phyloP scores from a whole-genome alignment of 352 stramenopile species.

The Discostella stelligera region DNA sequence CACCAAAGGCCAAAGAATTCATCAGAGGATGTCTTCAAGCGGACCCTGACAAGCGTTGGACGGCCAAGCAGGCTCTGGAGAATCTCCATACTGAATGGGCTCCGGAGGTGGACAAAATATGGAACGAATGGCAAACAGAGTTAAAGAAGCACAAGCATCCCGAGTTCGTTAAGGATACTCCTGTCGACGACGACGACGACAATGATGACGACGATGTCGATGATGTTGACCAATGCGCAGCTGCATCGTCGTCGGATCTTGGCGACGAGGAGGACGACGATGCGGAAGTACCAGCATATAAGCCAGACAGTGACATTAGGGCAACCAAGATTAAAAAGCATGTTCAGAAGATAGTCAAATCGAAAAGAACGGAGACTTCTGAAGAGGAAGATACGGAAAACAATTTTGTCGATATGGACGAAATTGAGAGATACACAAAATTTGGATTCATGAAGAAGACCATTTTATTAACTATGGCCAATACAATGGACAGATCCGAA shows the following conservation, averaged over 20 bases:
- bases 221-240: not conserved
- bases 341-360: slow-evolving; percentile 31
- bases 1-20: slow-evolving; percentile 44
- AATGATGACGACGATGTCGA: not conserved
- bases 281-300: not conserved
- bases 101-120: slow-evolving; percentile 47
- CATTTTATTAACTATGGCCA: slow-evolving; percentile 62
- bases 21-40: slow-evolving; percentile 44
- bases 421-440: slow-evolving; percentile 42
- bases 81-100: slow-evolving; percentile 49
- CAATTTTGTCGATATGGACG: slow-evolving; percentile 24
- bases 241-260: not conserved
- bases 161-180: slow-evolving; percentile 36
- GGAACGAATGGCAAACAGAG: slow-evolving; percentile 41
- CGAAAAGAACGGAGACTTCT: slow-evolving; percentile 24
- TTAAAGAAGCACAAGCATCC: slow-evolving; percentile 30
- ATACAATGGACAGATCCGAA: slow-evolving; percentile 59
- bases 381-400: slow-evolving; percentile 3
- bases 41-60: slow-evolving; percentile 50
- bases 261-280: slow-evolving; percentile 17
- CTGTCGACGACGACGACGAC: slow-evolving; percentile 28
- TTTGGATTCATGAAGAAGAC: slow-evolving; percentile 64
- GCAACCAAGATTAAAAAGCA: slow-evolving; percentile 44
- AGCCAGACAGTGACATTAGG: slow-evolving; percentile 9
- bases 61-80: slow-evolving; percentile 50